Conservation (phyloP, 108 stramenopile genomes). For the Cyclotella cryptica region DNA sequence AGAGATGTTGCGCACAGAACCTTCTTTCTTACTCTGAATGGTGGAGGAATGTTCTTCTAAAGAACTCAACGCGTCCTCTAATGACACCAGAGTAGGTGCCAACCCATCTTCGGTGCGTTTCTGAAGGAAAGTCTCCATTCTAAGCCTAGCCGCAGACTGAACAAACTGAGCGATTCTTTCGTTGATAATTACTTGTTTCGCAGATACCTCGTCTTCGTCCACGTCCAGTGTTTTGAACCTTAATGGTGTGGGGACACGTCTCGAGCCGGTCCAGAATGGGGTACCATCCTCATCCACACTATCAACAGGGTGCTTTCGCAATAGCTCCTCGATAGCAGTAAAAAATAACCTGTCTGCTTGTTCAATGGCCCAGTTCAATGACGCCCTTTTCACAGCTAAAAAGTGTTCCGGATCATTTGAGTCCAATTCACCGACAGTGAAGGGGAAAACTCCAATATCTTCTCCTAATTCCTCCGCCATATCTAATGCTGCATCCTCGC, state of each 20-base stretch:
- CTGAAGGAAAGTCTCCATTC: conserved; percentile 65
- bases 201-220: conserved; percentile 51
- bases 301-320: conserved; percentile 88
- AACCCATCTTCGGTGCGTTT: conserved; percentile 16
- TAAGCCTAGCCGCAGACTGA: conserved; percentile 67
- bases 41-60: conserved; percentile 32
- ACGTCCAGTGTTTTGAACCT: conserved; percentile 45
- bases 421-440: conserved; percentile 37
- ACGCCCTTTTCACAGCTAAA: conserved; percentile 37
- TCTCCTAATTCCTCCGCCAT: conserved; percentile 74
- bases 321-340: conserved; percentile 62
- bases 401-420: conserved; percentile 47
- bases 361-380: conserved; percentile 72
- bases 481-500: conserved; percentile 70
- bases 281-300: conserved; percentile 94
- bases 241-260: conserved; percentile 69
- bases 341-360: conserved; percentile 64
- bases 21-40: not conserved
- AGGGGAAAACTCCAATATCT: conserved; percentile 61
- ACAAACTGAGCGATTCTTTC: conserved; percentile 84
- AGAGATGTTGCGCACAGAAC: not conserved
- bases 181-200: conserved; percentile 68
- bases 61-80: conserved; percentile 49
- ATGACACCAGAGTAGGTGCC: conserved; percentile 20
- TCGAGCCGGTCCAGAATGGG: conserved; percentile 92